phyloP scores from a whole-genome alignment of 495 filamentous ascomycete species.

The Bathelium albidoporum region DNA sequence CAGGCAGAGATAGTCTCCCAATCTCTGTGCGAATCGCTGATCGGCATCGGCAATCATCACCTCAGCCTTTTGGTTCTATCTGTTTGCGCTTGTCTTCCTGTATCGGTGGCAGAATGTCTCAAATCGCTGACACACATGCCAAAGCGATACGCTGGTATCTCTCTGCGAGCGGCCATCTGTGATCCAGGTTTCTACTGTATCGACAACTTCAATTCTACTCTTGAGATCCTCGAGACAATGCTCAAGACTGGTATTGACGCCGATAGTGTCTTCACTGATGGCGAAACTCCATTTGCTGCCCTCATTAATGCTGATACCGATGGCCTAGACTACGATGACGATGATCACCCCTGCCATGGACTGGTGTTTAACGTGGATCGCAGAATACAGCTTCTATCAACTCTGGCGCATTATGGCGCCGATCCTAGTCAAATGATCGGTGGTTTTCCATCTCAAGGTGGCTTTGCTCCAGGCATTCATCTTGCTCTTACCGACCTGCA shows the following conservation, averaged over 20 bases:
- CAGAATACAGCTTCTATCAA: not conserved
- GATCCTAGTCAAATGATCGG: not conserved
- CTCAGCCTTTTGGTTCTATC: not conserved
- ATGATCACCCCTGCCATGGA: not conserved
- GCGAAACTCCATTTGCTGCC: not conserved
- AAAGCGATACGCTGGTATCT: not conserved
- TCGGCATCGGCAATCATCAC: not conserved
- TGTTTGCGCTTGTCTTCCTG: not conserved
- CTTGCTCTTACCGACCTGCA: not conserved
- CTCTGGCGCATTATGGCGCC: not conserved
- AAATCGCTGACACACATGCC: not conserved
- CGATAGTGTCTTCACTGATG: constrained; percentile 1
- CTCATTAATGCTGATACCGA: not conserved
- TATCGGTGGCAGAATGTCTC: not conserved
- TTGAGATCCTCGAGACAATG: not conserved
- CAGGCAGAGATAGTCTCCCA: not conserved
- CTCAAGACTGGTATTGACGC: not conserved
- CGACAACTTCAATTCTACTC: not conserved
- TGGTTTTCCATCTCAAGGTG: not conserved
- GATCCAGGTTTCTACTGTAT: not conserved
- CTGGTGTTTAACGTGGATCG: not conserved
- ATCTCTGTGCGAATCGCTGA: not conserved
- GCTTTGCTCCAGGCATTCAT: not conserved
- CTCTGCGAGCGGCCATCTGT: not conserved
- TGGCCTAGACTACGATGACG: not conserved